Conservation (phyloP, 2,329 filamentous ascomycete species). For the Ophiosphaerella herpotricha region DNA sequence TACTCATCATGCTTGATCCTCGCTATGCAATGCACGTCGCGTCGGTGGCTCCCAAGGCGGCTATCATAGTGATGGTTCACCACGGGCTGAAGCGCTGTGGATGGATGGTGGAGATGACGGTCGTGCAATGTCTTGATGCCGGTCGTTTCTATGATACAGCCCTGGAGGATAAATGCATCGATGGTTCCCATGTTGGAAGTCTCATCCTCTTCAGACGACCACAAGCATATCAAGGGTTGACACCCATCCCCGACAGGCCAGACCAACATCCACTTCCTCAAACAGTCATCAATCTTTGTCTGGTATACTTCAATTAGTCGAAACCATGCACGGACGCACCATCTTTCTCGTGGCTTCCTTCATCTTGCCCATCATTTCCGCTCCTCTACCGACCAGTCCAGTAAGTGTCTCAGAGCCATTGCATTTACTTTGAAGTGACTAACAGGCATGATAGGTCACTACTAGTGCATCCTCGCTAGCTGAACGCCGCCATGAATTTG, state of each 20-base stretch:
- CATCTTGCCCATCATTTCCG: constrained; percentile 6
- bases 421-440: too few species aligned
- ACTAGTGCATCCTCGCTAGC: too few species aligned
- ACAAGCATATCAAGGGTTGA: neutral
- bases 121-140: constrained; percentile 3
- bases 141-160: neutral
- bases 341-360: constrained; percentile 8
- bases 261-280: neutral
- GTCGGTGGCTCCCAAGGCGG: constrained; percentile 18
- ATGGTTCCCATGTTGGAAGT: neutral
- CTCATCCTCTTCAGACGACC: neutral
- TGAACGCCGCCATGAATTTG: too few species aligned
- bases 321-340: constrained; percentile 9
- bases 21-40: constrained; percentile 2
- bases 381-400: constrained; percentile 1
- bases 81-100: constrained; percentile 16
- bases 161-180: constrained; percentile 11
- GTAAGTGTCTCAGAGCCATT: too few species aligned
- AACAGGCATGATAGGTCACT: too few species aligned
- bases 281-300: neutral
- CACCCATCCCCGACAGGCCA: neutral
- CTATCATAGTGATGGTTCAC: constrained; percentile 1
- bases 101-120: constrained; percentile 11
- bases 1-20: neutral
- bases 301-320: neutral